Conservation (phyloP, 108 stramenopile species). For the Discostella pseudostelligera region DNA sequence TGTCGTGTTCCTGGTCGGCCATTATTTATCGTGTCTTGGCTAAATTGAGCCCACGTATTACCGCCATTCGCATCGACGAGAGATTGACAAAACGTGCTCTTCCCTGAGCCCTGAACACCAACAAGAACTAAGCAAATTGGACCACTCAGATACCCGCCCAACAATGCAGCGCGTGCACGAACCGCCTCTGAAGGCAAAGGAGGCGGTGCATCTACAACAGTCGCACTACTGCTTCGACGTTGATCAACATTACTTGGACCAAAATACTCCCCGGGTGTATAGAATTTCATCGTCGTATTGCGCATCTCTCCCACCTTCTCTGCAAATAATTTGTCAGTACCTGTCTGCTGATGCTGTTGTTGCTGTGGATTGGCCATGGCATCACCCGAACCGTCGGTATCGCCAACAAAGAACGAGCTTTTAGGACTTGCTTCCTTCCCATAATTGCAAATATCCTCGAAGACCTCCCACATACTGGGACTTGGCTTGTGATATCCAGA, state of each 20-base stretch:
- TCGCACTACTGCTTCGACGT: conserved; percentile 22
- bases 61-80: conserved; percentile 35
- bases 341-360: conserved; percentile 58
- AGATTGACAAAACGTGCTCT: conserved; percentile 58
- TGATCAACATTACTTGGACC: conserved; percentile 55
- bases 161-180: conserved; percentile 51
- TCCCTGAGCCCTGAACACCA: conserved; percentile 82
- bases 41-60: conserved; percentile 58
- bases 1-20: conserved; percentile 76
- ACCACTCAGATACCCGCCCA: conserved; percentile 52
- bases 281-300: conserved; percentile 49
- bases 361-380: conserved; percentile 4
- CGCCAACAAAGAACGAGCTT: conserved; percentile 77
- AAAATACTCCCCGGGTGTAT: conserved; percentile 64
- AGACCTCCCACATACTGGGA: conserved; percentile 63
- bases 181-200: conserved; percentile 39
- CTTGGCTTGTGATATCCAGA: conserved; percentile 77
- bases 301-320: conserved; percentile 46
- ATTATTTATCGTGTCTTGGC: conserved; percentile 81
- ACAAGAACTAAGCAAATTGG: conserved; percentile 66
- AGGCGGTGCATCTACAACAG: conserved; percentile 7
- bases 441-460: conserved; percentile 42
- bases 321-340: conserved; percentile 74
- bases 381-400: conserved; percentile 54
- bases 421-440: conserved; percentile 47